phyloP scores from a whole-genome alignment of 2,329 filamentous ascomycete genomes.

The Aplosporella prunicola region DNA sequence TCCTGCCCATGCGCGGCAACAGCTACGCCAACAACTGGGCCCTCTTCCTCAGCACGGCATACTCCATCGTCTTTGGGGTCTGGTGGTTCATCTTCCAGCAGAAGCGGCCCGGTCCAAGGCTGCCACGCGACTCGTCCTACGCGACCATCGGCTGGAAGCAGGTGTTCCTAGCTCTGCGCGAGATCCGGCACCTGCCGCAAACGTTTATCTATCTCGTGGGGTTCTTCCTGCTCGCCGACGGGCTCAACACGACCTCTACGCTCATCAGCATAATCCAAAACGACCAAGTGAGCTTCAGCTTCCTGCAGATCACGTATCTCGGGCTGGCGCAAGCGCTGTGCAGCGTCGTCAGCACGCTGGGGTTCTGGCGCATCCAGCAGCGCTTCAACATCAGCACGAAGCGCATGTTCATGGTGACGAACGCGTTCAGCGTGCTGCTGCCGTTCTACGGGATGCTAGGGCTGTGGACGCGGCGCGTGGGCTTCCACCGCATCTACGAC shows the following conservation, averaged over 20 bases:
- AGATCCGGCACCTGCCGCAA: constrained; percentile 55
- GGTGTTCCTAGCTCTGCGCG: constrained; percentile 23
- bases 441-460: constrained; percentile 52
- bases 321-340: constrained; percentile 55
- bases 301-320: constrained; percentile 55
- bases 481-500: constrained; percentile 46
- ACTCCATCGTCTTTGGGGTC: constrained; percentile 55
- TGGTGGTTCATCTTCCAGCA: constrained; percentile 62
- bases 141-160: constrained; percentile 54
- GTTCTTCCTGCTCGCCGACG: constrained; percentile 62
- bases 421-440: constrained; percentile 39
- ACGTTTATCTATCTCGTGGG: constrained; percentile 52
- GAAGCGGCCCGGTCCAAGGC: constrained; percentile 48
- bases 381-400: constrained; percentile 52
- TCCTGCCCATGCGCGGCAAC: constrained; percentile 40
- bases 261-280: constrained; percentile 59
- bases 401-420: constrained; percentile 58
- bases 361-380: constrained; percentile 53
- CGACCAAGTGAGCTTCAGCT: constrained; percentile 54
- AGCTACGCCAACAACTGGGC: constrained; percentile 57
- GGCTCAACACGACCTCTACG: constrained; percentile 60
- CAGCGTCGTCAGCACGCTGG: constrained; percentile 53
- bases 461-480: constrained; percentile 45
- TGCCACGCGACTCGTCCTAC: constrained; percentile 39
- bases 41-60: constrained; percentile 54